These are phyloP conservation scores for Acanthamoeba triangularis DNA, from an alignment of 208 protist species.

Conservation along the genomic window DNA sequence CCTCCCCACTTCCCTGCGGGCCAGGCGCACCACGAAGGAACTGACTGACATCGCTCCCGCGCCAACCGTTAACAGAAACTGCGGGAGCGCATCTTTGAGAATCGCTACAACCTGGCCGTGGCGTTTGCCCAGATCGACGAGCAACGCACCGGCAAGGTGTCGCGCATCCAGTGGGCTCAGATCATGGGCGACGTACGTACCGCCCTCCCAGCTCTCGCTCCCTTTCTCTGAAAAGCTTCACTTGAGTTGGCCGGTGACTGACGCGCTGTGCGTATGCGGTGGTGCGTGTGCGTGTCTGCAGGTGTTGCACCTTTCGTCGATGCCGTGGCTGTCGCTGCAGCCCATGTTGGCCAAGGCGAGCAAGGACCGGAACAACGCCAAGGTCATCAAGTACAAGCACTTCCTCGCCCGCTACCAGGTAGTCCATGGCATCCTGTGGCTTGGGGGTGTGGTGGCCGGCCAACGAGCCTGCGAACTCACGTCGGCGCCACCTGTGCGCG, in stretches of 20 bases:
- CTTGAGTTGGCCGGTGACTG: not conserved
- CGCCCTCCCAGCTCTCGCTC: not conserved
- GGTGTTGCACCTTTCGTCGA: slow-evolving; percentile 41
- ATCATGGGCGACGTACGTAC: slow-evolving; percentile 41
- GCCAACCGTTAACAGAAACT: slow-evolving; percentile 2
- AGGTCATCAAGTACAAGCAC: slow-evolving; percentile 69
- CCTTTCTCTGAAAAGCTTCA: no score
- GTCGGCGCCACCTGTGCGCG: not conserved
- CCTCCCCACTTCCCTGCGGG: no score
- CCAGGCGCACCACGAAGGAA: no score
- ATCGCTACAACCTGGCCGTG: slow-evolving; percentile 47
- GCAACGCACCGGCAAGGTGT: slow-evolving; percentile 11
- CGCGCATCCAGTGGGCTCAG: slow-evolving; percentile 54
- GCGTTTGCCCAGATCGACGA: slow-evolving; percentile 10
- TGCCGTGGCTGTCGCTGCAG: slow-evolving; percentile 58
- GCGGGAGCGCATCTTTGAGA: slow-evolving; percentile 70
- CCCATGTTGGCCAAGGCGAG: slow-evolving; percentile 42
- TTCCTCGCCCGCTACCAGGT: slow-evolving; percentile 67
- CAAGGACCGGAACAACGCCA: slow-evolving; percentile 27
- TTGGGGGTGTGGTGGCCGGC: no score
- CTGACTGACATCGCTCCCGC: not conserved
- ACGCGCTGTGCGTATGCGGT: not conserved
- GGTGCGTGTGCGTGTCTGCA: not conserved
- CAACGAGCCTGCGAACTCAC: no score
- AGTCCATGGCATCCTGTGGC: not conserved